phyloP scores from a whole-genome alignment of 805 yeast species.

The Kodamaea laetipori region DNA sequence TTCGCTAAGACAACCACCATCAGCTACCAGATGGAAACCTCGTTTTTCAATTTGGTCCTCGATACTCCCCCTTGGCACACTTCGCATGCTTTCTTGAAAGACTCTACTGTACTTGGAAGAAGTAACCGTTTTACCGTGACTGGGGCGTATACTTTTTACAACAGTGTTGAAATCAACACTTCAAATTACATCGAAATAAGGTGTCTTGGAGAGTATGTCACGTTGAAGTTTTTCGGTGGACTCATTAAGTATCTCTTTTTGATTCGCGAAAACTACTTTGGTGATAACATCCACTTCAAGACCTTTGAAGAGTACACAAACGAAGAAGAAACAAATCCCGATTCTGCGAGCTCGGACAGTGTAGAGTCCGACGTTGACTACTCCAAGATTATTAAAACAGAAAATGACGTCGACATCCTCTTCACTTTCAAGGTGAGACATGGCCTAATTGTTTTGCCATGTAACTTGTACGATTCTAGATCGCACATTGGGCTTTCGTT shows the following conservation, averaged over 20 bases:
- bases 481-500: conserved; percentile 65
- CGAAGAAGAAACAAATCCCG: conserved; percentile 9
- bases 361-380: conserved; percentile 25
- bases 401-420: conserved; percentile 77
- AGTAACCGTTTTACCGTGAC: conserved; percentile 59
- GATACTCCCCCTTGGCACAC: conserved; percentile 95
- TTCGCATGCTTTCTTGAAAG: conserved; percentile 63
- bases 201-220: conserved; percentile 65
- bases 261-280: conserved; percentile 86
- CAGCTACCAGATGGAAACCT: conserved; percentile 53
- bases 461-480: conserved; percentile 62
- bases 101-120: conserved; percentile 62
- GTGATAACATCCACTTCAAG: conserved; percentile 77
- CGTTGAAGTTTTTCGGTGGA: conserved; percentile 76
- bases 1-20: conserved; percentile 54
- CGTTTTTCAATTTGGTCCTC: conserved; percentile 59
- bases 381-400: conserved; percentile 47
- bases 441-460: conserved; percentile 76
- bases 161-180: conserved; percentile 60
- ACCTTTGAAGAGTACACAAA: conserved; percentile 80
- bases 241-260: conserved; percentile 73
- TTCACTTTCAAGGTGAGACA: conserved; percentile 68
- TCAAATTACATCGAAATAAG: conserved; percentile 70
- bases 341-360: neutral
- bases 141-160: conserved; percentile 68